Evolutionary conservation across 208 protist species (phyloP).

Genomic region (Entamoeba invadens): DNA sequence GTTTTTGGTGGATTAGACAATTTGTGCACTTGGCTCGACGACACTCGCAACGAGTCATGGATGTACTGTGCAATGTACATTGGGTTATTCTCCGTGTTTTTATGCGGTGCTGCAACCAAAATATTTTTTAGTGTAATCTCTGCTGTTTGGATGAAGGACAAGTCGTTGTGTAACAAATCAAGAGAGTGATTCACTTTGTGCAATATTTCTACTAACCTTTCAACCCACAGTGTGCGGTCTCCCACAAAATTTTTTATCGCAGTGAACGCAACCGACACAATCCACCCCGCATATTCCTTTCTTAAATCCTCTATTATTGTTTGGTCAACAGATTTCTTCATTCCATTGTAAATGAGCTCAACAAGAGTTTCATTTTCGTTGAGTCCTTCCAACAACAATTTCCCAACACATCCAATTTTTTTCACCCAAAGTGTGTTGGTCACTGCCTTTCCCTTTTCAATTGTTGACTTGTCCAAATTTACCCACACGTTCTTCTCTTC

Average conservation of each 20-base stretch:
- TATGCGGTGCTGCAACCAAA: not conserved
- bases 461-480: not conserved
- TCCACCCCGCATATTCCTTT: not conserved
- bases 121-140: not conserved
- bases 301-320: not conserved
- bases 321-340: not conserved
- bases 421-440: not conserved
- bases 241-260: not conserved
- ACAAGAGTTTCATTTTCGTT: not conserved
- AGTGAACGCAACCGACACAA: not conserved
- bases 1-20: not conserved
- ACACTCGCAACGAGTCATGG: not conserved
- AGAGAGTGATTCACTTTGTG: not conserved
- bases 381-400: not conserved
- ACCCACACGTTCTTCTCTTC: not conserved
- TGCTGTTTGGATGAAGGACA: not conserved
- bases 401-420: not conserved
- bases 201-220: not conserved
- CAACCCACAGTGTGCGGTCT: not conserved
- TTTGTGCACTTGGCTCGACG: not conserved
- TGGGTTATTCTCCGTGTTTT: not conserved
- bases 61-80: not conserved
- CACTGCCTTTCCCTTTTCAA: not conserved
- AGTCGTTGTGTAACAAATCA: not conserved
- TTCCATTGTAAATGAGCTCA: not conserved